Percentiles rank a stretch among this genome's conserved stretches.
These are phyloP conservation scores for Scleromitrula shiraiana DNA, from an alignment of 2,329 filamentous ascomycete species.

Conservation along the genomic window DNA sequence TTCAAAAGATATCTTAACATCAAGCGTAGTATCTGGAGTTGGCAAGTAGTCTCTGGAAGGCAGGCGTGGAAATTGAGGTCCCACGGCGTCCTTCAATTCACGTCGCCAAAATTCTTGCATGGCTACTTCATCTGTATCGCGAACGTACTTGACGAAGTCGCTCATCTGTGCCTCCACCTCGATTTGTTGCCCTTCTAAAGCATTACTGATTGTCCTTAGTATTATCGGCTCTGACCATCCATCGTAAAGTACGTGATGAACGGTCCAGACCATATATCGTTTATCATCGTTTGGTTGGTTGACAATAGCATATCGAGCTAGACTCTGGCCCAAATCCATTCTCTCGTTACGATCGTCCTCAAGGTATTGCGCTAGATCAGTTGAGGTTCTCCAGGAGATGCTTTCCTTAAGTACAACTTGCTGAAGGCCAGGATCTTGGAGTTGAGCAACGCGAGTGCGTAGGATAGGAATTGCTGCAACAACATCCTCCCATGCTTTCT, in stretches of 20 bases:
- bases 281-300: slow-evolving; percentile 14
- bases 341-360: slow-evolving; percentile 14
- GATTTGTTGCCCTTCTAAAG: slow-evolving; percentile 17
- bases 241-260: slow-evolving; percentile 50
- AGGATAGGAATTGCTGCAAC: slow-evolving; percentile 28
- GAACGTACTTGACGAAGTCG: slow-evolving; percentile 42
- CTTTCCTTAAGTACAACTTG: slow-evolving; percentile 20
- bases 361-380: slow-evolving; percentile 19
- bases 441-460: slow-evolving; percentile 30
- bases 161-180: slow-evolving; percentile 33
- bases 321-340: slow-evolving; percentile 25
- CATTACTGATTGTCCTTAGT: slow-evolving; percentile 23
- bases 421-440: slow-evolving; percentile 24
- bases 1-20: slow-evolving; percentile 31
- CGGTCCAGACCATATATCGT: slow-evolving; percentile 42
- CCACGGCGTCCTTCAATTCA: slow-evolving; percentile 37
- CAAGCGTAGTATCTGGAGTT: slow-evolving; percentile 37
- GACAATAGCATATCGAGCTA: slow-evolving; percentile 21
- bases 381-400: slow-evolving; percentile 17
- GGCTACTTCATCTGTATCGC: slow-evolving; percentile 29
- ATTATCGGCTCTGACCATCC: slow-evolving; percentile 40
- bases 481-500: slow-evolving; percentile 27
- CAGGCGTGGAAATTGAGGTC: slow-evolving; percentile 41
- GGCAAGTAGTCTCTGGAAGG: slow-evolving; percentile 38
- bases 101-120: slow-evolving; percentile 39